phyloP scores from a whole-genome alignment of 2,329 filamentous ascomycete species.

The Hymenoscyphus scutula region DNA sequence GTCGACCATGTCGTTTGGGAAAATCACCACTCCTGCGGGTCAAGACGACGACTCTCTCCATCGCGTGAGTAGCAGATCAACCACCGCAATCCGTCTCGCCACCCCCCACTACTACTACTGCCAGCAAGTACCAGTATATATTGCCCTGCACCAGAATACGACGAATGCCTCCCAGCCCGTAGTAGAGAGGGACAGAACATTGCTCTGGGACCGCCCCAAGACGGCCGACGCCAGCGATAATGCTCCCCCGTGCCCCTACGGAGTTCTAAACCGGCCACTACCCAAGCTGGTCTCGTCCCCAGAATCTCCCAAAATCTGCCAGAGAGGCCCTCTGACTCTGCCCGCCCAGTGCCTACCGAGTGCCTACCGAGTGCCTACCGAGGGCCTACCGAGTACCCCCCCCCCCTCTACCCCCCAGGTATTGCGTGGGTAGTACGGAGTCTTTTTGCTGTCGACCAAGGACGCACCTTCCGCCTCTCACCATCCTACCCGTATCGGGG shows the following conservation, averaged over 20 bases:
- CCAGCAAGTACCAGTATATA: too few relatives aligned
- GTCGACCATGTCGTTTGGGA: neutral
- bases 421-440: too few relatives aligned
- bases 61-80: neutral
- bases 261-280: neutral
- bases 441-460: neutral
- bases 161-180: too few relatives aligned
- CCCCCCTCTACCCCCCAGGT: too few relatives aligned
- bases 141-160: too few relatives aligned
- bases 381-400: neutral
- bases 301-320: too few relatives aligned
- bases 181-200: neutral
- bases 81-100: neutral
- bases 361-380: too few relatives aligned
- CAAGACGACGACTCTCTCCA: neutral
- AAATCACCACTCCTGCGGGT: neutral
- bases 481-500: neutral
- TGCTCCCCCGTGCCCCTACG: neutral
- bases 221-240: too few relatives aligned
- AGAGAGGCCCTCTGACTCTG: too few relatives aligned
- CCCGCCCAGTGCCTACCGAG: too few relatives aligned
- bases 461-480: neutral
- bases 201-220: neutral
- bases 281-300: neutral
- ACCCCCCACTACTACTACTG: too few relatives aligned